Evolutionary conservation across 2,329 filamentous ascomycete species (phyloP), one percentile per base, ranked within the genome.

Genomic region (Lecanicillium sp.): DNA sequence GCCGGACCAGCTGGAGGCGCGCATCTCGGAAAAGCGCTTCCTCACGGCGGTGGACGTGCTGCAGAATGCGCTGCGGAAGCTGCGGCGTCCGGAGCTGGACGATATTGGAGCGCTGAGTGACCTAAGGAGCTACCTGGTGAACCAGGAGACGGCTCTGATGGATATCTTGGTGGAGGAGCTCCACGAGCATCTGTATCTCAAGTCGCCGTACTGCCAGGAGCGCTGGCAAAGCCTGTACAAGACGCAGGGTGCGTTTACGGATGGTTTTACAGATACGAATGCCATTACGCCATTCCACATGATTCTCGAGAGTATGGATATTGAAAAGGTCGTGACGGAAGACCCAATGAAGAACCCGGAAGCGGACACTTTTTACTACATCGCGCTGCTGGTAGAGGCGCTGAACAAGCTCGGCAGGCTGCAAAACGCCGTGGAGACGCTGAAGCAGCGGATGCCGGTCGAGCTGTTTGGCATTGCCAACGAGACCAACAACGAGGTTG

Each of bases 161-260:
- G 93, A 98, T 61, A 97, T 97, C 45, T 66, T 98, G 48, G 83
- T 97, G n/a, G 93, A 98, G 63, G 93, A 98, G 66, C 74, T 98
- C 27, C 93, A 98, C 62, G 93, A 95, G 63, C 93, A 98, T 67
- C 75, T 98, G 4, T 98, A 98, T 62, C 80, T 98, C 32, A 97
- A 97, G 64, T 97, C 91, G 3, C 93, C 91, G 0, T 98, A 98
- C 63, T 97, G 91, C 62, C 90, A 95, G 62, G 89, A 95, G 62
- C 78, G 93, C 56, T 98, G 93, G 93, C 94, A 95, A 66, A 79
- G 78, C 50, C 80, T 95, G 51, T 77, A 84, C 30, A 85, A 84
- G 57, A 78, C 77, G 30, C 83, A 87, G 54, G 74, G 79, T 40
- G 69, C 71, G 3, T 71, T 68, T 52, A 70, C 69, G 36, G 74